Evolutionary conservation across 495 filamentous ascomycete genomes (phyloP).

Genomic region (Hypoxylon perforatum): DNA sequence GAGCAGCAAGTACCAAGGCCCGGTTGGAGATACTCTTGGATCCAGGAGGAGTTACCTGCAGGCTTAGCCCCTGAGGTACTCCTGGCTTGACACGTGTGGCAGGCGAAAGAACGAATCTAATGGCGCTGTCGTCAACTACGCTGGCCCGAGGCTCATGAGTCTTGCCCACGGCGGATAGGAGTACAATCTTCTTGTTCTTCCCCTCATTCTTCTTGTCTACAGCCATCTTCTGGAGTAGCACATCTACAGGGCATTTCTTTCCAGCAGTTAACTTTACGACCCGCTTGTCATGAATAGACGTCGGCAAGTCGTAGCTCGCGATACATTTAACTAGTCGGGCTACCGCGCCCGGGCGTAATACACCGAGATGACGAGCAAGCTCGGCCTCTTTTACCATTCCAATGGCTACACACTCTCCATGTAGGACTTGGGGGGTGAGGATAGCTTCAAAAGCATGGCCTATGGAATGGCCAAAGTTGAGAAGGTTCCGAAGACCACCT

Average conservation of each 20-base stretch:
- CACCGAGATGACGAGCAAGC: slow-evolving; percentile 86
- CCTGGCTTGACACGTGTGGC: slow-evolving; percentile 78
- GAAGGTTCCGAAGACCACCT: slow-evolving; percentile 90
- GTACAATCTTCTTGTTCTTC: slow-evolving; percentile 94
- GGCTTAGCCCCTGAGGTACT: slow-evolving; percentile 68
- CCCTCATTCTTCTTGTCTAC: slow-evolving; percentile 99
- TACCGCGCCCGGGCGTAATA: slow-evolving; percentile 87
- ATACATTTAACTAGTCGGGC: slow-evolving; percentile 91
- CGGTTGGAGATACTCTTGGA: slow-evolving; percentile 99
- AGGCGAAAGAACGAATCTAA: slow-evolving; percentile 85
- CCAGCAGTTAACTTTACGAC: slow-evolving; percentile 85
- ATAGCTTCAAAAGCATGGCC: slow-evolving; percentile 97
- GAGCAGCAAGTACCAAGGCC: slow-evolving; percentile 89
- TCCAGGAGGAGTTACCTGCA: slow-evolving; percentile 87
- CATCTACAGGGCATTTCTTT: slow-evolving; percentile 91
- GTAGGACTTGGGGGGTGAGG: slow-evolving; percentile 91
- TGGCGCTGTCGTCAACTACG: slow-evolving; percentile 85
- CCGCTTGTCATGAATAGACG: slow-evolving; percentile 83
- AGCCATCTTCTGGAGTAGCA: slow-evolving; percentile 89
- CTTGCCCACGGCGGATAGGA: slow-evolving; percentile 89
- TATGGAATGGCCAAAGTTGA: slow-evolving; percentile 99
- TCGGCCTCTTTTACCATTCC: slow-evolving; percentile 99
- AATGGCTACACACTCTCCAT: slow-evolving; percentile 95
- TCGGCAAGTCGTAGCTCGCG: slow-evolving; percentile 91
- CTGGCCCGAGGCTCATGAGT: slow-evolving; percentile 88